These are phyloP conservation scores for Aspergillus sp. DNA, from an alignment of 2,329 filamentous ascomycete genomes.

Conservation along the genomic window DNA sequence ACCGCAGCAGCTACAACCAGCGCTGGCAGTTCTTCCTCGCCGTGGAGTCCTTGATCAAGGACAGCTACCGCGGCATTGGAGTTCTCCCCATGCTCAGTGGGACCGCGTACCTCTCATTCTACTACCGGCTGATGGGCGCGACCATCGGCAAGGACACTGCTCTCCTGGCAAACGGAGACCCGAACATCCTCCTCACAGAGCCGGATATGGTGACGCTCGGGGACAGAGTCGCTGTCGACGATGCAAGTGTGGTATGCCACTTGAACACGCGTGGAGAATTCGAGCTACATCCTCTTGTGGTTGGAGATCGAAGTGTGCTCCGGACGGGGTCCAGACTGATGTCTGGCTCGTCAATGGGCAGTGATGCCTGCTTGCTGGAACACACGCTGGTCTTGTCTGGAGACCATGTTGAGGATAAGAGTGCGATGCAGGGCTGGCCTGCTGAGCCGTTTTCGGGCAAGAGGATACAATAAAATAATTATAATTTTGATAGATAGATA, in stretches of 20 bases:
- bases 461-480: not conserved
- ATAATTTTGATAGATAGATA: too few relatives aligned
- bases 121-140: slow-evolving; percentile 56
- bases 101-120: slow-evolving; percentile 53
- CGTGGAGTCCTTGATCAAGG: slow-evolving; percentile 52
- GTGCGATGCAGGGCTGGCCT: slow-evolving; percentile 58
- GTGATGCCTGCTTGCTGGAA: slow-evolving; percentile 55
- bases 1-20: slow-evolving; percentile 57
- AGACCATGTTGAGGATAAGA: slow-evolving; percentile 53
- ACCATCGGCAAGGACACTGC: slow-evolving; percentile 56
- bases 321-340: slow-evolving; percentile 54
- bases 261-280: slow-evolving; percentile 60
- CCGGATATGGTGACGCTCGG: slow-evolving; percentile 51
- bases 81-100: slow-evolving; percentile 56
- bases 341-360: slow-evolving; percentile 54
- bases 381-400: slow-evolving; percentile 60
- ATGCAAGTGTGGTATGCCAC: slow-evolving; percentile 57
- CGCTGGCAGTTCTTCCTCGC: slow-evolving; percentile 58
- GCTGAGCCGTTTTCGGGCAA: slow-evolving; percentile 32
- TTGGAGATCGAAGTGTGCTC: slow-evolving; percentile 55
- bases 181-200: slow-evolving; percentile 57
- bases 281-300: slow-evolving; percentile 52
- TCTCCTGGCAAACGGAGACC: slow-evolving; percentile 54
- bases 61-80: slow-evolving; percentile 53
- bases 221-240: slow-evolving; percentile 43